Conservation (phyloP, 2,329 filamentous ascomycete species). For the Aureobasidium sp. region DNA sequence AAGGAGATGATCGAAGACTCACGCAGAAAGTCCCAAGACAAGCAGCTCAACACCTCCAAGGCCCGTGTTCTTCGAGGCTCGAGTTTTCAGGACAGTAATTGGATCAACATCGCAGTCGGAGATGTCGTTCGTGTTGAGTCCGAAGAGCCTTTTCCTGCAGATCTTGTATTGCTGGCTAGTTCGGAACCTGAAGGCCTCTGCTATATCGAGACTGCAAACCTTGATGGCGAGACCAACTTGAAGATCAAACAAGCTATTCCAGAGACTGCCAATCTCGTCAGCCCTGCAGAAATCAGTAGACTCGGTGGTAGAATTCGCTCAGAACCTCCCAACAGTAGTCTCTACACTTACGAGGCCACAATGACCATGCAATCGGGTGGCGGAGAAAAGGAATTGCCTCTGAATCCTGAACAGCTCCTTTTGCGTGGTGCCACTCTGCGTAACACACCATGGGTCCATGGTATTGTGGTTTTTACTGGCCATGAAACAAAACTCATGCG, state of each 20-base stretch:
- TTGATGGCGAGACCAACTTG: constrained; percentile 95
- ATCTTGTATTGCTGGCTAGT: constrained; percentile 84
- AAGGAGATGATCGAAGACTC: constrained; percentile 95
- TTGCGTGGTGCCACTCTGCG: constrained; percentile 87
- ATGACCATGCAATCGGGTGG: constrained; percentile 84
- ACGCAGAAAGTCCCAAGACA: constrained; percentile 80
- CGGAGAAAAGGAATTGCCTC: constrained; percentile 82
- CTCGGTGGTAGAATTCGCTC: constrained; percentile 82
- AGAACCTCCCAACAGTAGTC: constrained; percentile 94
- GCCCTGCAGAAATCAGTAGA: constrained; percentile 74
- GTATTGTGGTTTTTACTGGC: constrained; percentile 91
- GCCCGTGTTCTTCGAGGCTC: constrained; percentile 77
- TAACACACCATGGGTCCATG: constrained; percentile 96
- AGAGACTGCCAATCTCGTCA: constrained; percentile 83
- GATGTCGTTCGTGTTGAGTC: constrained; percentile 91
- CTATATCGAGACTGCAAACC: constrained; percentile 96
- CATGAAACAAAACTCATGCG: constrained; percentile 99
- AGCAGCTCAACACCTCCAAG: constrained; percentile 78
- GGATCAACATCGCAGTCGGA: constrained; percentile 88
- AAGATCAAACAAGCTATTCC: constrained; percentile 98
- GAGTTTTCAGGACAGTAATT: constrained; percentile 77
- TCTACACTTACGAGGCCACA: constrained; percentile 97
- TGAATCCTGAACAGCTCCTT: constrained; percentile 87
- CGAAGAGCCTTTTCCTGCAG: constrained; percentile 89
- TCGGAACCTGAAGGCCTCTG: constrained; percentile 96